Conservation (phyloP, 257 asterid species). For the Gentiana straminea region DNA sequence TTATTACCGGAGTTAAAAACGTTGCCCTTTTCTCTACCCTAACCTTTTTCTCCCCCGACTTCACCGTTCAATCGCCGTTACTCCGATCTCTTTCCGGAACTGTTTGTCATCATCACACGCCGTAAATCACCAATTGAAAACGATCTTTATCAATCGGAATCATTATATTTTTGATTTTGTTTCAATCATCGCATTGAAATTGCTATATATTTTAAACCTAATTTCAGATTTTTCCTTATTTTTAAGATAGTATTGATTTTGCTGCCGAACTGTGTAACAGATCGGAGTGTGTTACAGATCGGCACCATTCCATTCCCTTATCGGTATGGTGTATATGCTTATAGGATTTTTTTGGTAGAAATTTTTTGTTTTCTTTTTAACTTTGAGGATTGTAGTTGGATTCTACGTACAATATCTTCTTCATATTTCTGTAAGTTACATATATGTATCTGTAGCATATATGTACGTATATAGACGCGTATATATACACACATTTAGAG, state of each 20-base stretch:
- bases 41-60: neutral
- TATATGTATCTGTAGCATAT: neutral
- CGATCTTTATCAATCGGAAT: neutral
- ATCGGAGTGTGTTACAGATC: conserved; percentile 45
- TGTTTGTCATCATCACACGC: neutral
- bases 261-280: conserved; percentile 11
- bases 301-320: conserved; percentile 11
- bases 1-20: no score
- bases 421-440: neutral
- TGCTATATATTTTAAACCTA: neutral
- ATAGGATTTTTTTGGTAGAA: neutral
- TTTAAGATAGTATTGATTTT: conserved; percentile 10
- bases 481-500: neutral
- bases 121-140: neutral
- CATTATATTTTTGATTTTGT: neutral
- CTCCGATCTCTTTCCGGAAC: conserved; percentile 4
- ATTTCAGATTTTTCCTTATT: neutral
- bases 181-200: neutral
- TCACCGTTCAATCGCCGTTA: neutral
- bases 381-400: no score
- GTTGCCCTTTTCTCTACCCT: neutral
- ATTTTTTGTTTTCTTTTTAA: neutral
- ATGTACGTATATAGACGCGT: neutral
- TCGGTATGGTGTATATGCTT: conserved; percentile 21
- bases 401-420: neutral